phyloP scores from a whole-genome alignment of 108 stramenopile genomes.

The Asterionellopsis glacialis region DNA sequence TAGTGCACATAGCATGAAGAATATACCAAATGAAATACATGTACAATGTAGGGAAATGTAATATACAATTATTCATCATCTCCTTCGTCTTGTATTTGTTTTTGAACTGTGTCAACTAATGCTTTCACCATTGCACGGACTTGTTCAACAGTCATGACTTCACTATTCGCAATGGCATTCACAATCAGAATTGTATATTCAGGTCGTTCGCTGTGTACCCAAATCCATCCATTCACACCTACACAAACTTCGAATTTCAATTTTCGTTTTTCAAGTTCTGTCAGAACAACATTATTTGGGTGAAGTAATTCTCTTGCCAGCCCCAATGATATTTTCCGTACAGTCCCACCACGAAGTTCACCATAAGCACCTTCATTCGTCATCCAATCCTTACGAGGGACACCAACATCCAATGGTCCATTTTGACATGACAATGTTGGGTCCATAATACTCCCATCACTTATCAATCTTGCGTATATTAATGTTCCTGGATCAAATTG shows the following conservation, averaged over 20 bases:
- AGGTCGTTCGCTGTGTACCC: slow-evolving; percentile 62
- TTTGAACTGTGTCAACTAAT: slow-evolving; percentile 60
- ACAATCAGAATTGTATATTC: slow-evolving; percentile 70
- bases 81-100: slow-evolving; percentile 35
- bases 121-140: slow-evolving; percentile 73
- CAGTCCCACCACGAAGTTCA: slow-evolving; percentile 62
- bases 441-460: slow-evolving; percentile 39
- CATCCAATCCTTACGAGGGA: slow-evolving; percentile 79
- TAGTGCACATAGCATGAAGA: too few species aligned
- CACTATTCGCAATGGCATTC: slow-evolving; percentile 75
- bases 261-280: slow-evolving; percentile 32
- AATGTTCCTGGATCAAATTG: slow-evolving; percentile 55
- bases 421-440: slow-evolving; percentile 63
- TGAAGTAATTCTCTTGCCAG: slow-evolving; percentile 66
- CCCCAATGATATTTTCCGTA: slow-evolving; percentile 52
- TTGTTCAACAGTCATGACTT: slow-evolving; percentile 69
- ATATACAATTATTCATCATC: slow-evolving; percentile 13
- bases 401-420: slow-evolving; percentile 61
- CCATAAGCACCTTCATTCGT: slow-evolving; percentile 83
- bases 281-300: slow-evolving; percentile 54
- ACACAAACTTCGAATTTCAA: slow-evolving; percentile 72
- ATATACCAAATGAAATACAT: too few species aligned
- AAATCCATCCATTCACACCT: slow-evolving; percentile 79
- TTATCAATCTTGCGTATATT: slow-evolving; percentile 62
- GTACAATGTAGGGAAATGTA: too few species aligned